A percentile compares a stretch with the other conserved stretches of the same genome.
phyloP scores from a whole-genome alignment of 495 filamentous ascomycete genomes.

The Penicillium roqueforti region DNA sequence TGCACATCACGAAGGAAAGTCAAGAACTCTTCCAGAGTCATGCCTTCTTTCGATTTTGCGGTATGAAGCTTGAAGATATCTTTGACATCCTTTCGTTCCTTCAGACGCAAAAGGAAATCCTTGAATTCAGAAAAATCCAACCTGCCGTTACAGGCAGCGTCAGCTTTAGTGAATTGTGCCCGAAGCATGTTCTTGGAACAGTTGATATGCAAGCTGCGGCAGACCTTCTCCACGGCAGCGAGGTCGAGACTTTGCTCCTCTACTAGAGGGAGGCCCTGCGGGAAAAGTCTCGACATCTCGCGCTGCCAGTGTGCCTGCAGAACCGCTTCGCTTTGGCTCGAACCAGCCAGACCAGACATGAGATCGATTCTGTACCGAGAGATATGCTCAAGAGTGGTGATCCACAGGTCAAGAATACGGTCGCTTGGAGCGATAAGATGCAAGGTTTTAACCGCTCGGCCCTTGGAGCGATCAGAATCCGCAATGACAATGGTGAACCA shows the following conservation, averaged over 20 bases:
- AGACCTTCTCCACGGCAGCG: conserved; percentile 71
- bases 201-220: conserved; percentile 84
- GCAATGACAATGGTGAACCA: conserved; percentile 90
- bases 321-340: conserved; percentile 68
- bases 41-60: conserved; percentile 52
- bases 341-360: conserved; percentile 78
- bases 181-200: conserved; percentile 69
- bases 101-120: conserved; percentile 74
- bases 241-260: conserved; percentile 71
- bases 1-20: conserved; percentile 70
- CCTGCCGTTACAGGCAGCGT: conserved; percentile 53
- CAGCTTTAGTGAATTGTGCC: conserved; percentile 73
- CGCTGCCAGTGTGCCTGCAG: conserved; percentile 77
- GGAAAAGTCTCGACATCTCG: conserved; percentile 73
- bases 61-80: conserved; percentile 56
- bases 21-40: conserved; percentile 70
- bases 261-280: conserved; percentile 47
- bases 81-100: conserved; percentile 75
- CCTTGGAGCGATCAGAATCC: conserved; percentile 62
- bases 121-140: conserved; percentile 76
- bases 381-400: conserved; percentile 71
- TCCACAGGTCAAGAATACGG: conserved; percentile 71
- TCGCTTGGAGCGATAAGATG: conserved; percentile 76
- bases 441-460: conserved; percentile 65
- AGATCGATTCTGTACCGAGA: conserved; percentile 78